Evolutionary conservation across 2,329 filamentous ascomycete genomes (phyloP).

Genomic region (Pseudocercospora musae): DNA sequence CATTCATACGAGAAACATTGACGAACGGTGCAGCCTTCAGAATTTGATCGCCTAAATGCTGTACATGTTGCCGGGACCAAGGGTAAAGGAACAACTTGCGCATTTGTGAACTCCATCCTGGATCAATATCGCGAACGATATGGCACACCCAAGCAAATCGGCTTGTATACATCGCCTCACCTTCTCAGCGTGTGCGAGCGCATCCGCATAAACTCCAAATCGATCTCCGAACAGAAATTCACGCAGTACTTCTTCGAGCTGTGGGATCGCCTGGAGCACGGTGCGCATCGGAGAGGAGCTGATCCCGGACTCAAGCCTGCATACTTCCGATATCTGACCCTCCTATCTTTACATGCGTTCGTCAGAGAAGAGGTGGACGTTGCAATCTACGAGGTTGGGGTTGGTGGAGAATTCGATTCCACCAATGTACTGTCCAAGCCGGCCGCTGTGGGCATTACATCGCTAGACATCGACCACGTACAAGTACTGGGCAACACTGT

Average conservation of each 20-base stretch:
- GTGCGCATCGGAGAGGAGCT: slow-evolving; percentile 3
- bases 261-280: not conserved
- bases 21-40: not conserved
- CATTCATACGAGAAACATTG: not conserved
- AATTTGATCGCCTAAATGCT: not conserved
- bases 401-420: slow-evolving; percentile 84
- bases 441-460: slow-evolving; percentile 69
- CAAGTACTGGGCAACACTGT: slow-evolving; percentile 72
- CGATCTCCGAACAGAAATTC: slow-evolving; percentile 64
- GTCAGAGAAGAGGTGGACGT: slow-evolving; percentile 68
- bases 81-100: slow-evolving; percentile 82
- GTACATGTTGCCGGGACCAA: slow-evolving; percentile 87
- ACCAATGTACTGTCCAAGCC: slow-evolving; percentile 76
- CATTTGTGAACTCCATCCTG: slow-evolving; percentile 75
- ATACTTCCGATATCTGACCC: slow-evolving; percentile 75
- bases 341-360: slow-evolving; percentile 81
- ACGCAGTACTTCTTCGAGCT: slow-evolving; percentile 2
- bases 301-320: slow-evolving; percentile 3
- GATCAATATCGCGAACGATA: not conserved
- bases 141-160: slow-evolving; percentile 43
- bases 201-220: slow-evolving; percentile 70
- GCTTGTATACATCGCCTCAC: slow-evolving; percentile 82
- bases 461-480: slow-evolving; percentile 77
- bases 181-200: slow-evolving; percentile 75
- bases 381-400: slow-evolving; percentile 83